Conservation (phyloP, 23 red algal species). For the Chondrus crispus region DNA sequence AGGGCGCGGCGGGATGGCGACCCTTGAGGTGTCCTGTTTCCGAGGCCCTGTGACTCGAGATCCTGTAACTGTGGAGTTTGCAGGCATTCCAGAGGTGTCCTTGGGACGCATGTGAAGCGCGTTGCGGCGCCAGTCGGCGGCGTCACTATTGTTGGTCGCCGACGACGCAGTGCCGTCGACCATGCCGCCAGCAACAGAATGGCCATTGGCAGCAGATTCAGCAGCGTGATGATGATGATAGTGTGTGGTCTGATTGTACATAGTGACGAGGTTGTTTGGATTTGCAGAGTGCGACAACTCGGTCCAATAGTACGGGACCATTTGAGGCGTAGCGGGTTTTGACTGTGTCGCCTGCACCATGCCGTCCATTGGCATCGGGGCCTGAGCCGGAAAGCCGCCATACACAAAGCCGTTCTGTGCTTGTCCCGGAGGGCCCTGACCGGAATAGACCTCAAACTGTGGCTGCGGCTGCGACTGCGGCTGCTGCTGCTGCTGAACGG, state of each 20-base stretch:
- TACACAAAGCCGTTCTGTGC: not conserved
- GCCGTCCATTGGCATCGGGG: not conserved
- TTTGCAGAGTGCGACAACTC: slow-evolving; percentile 28
- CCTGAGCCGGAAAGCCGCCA: slow-evolving; percentile 23
- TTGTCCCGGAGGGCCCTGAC: not conserved
- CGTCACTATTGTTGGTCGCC: not conserved
- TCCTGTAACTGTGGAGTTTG: not conserved
- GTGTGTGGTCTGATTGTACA: slow-evolving; percentile 38
- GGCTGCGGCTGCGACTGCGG: not conserved
- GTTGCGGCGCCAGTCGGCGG: not conserved
- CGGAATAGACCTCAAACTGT: not conserved
- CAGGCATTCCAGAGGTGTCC: not conserved
- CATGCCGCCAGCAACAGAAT: not conserved
- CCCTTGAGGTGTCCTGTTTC: not conserved
- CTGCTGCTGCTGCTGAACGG: not conserved
- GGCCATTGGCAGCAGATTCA: not conserved
- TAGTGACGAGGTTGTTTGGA: not conserved
- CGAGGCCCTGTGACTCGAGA: not conserved
- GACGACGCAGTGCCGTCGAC: not conserved
- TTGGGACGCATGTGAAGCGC: not conserved
- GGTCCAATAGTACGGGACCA: slow-evolving; percentile 4
- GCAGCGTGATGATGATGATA: slow-evolving; percentile 25
- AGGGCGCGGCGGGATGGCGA: not conserved
- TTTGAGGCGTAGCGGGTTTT: not conserved
- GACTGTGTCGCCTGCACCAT: not conserved